These are phyloP conservation scores for Solanum chiquidenum DNA, from an alignment of 257 asterid genomes.

Conservation along the genomic window DNA sequence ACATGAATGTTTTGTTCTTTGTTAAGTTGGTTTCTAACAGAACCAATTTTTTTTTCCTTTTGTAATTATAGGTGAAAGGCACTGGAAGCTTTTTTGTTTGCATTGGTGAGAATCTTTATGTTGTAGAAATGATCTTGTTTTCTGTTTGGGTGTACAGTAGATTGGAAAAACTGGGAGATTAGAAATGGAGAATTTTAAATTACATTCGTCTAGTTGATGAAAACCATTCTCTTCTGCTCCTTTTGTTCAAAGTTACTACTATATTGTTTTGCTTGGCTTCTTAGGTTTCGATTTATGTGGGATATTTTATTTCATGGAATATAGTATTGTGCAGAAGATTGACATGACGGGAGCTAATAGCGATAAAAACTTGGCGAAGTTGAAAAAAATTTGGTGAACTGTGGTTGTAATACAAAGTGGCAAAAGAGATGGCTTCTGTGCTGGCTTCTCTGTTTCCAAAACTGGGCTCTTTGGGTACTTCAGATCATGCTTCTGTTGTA, in stretches of 20 bases:
- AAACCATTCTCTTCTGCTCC: neutral
- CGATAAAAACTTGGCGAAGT: neutral
- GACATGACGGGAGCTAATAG: neutral
- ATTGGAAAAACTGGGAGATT: neutral
- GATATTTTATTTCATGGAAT: neutral
- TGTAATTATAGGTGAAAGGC: neutral
- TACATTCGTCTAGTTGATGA: neutral
- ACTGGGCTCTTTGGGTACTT: constrained; percentile 2
- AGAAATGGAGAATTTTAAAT: neutral
- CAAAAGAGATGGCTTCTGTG: constrained; percentile 1
- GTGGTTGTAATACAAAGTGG: neutral
- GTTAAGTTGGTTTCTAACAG: neutral
- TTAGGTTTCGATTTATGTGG: neutral
- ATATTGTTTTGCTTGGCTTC: neutral
- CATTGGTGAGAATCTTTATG: neutral
- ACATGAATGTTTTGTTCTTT: neutral
- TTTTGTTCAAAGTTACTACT: neutral
- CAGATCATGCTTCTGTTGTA: constrained; percentile 24
- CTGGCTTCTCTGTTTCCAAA: constrained; percentile 1
- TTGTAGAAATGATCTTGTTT: neutral
- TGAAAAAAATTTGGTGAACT: neutral
- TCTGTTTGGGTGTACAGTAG: neutral
- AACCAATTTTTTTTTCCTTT: neutral
- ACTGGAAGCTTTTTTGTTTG: neutral
- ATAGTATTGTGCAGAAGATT: neutral